Base-by-base conservation (phyloP, 495 filamentous ascomycete species). In the Viridothelium virens region DNA sequence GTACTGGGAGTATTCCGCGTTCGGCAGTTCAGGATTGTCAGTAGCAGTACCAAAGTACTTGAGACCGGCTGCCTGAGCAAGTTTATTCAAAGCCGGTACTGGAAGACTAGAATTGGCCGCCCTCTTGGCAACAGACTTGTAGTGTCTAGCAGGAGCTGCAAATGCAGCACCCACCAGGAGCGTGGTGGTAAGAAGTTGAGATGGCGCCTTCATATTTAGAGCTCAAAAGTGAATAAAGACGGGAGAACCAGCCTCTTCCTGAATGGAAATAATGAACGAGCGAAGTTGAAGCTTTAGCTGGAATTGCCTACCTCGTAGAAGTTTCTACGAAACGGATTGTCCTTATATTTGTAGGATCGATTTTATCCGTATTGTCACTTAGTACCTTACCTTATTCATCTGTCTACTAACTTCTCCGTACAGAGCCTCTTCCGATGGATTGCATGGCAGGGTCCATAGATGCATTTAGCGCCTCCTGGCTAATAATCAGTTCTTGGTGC, bases 11-110 rank as follows among this genome's bases (percentile, higher is more conserved):
- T 59, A 59, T 14, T 59, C 18, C 18, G 53, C 5, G 31, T 59
- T 59, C n/a, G 3, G 73, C 25, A 79, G 74, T 62, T 77, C 67
- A 65, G 72, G 69, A 50, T 77, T 77, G 70, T 84, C 81, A 56
- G 78, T 82, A 44, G 81, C 81, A 3, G 81, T 75, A 39, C 81
- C 81, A 59, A 81, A 82, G 70, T 80, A 84, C 62, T 76, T 72
- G 12, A 78, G 74, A 31, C 81, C 81, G 34, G 77, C 75, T 50
- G 71, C 63, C 62, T 76, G 71, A 46, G 80, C 79, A 16, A 76
- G 71, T 39, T 69, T 61, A 68, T 82, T 65, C 31, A 59, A 59
- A 36, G 53, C 25, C 5, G 18, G 53, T 7, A 59, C 53, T 36
- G 53, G 53, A 59, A 59, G 3, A 36, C 53, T 33, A 33, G 53